Evolutionary conservation across 805 yeast species (phyloP), one percentile per base, ranked within the genome.

Genomic region (Peterozyma toletana): DNA sequence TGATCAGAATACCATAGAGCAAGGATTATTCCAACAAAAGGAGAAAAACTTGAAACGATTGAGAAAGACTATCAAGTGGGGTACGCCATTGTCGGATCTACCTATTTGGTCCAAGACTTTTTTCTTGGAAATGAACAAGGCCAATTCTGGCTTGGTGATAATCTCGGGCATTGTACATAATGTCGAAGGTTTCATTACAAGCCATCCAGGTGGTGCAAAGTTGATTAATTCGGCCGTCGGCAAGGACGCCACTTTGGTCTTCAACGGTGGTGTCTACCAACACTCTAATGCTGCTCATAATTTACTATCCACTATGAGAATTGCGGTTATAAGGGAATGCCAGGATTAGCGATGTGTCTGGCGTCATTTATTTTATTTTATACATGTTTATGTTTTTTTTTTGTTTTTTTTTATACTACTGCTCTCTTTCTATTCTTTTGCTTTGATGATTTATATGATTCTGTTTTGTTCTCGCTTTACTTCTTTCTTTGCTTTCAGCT

Each of bases 201-300:
- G 82, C 57, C 95, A 86, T 59, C 95, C 95, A 50, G 95, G 95
- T 73, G 95, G 95, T 52, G 79, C 75, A 58, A 80, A 87, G 39
- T 66, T 86, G 49, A 64, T 86, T 39, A 72, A 76, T 53, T 80
- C 89, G 30, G 79, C 90, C 2, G 64, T 75, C 48, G 90, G 91
- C 54, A 85, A 83, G 60, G 93, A 86, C 61, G 91, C 91, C 30
- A 82, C 91, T 11, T 76, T 75, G 58, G 93, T 90, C 1, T 86
- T 86, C 71, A 82, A 83, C 58, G 95, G 95, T 59, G 90, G 87
- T 58, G 93, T 86, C 30, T 86, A 86, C 57, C 78, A 84, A 11
- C 95, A 86, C 58, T 82, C 91, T 9, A 86, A 85, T 54, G 93
- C 95, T 49, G 95, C 93, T 18, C 89, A 83, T 62, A 86, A 86